Base-by-base conservation (phyloP, 768 basidiomycete species). In the Grammothele lineata region DNA sequence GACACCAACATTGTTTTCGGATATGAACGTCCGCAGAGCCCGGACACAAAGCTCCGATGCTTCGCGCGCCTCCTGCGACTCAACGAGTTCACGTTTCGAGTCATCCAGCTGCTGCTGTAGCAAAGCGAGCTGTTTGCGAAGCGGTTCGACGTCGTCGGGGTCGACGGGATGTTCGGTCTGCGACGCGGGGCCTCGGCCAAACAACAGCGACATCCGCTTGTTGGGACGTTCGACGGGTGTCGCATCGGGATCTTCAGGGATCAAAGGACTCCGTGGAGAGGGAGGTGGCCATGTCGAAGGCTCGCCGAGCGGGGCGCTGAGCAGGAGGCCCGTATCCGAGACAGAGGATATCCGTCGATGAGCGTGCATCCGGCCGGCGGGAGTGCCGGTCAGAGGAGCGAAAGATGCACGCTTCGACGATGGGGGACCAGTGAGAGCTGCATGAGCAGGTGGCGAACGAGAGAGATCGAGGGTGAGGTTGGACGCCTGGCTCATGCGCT, bases 21-120 rank as follows among this genome's bases (percentile, higher is more conserved):
- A 79, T 54, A 91, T 90, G 61, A 87, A 97, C 47, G 82, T 85
- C 30, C 92, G 76, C 35, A 98, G 70, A 0, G 87, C 89, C 45
- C 78, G 81, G 54, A 88, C 81, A 61, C 91, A 93, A 1, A 77
- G 77, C 55, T 97, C 92, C 27, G 87, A 89, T 3, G 94, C 94
- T 59, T 91, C 83, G 39, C 82, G 74, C 3, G 89, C 91, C 65
- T 97, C 94, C 51, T 78, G 83, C 1, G 83, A 74, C 59, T 95
- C 92, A 32, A 61, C 70, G 37, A 95, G 67, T 48, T 91, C 87
- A 50, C 78, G 75, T 56, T 78, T 78, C 15, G 76, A 71, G 24
- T 75, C 77, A 26, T 83, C 81, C 15, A 93, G 64, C 45, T 86
- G 79, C 19, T 72, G 63, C 55, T 80, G 80, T 47, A 83, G 54